Conservation (phyloP, 192 early-diverging fungal genomes). For the Pilaira anomala region DNA sequence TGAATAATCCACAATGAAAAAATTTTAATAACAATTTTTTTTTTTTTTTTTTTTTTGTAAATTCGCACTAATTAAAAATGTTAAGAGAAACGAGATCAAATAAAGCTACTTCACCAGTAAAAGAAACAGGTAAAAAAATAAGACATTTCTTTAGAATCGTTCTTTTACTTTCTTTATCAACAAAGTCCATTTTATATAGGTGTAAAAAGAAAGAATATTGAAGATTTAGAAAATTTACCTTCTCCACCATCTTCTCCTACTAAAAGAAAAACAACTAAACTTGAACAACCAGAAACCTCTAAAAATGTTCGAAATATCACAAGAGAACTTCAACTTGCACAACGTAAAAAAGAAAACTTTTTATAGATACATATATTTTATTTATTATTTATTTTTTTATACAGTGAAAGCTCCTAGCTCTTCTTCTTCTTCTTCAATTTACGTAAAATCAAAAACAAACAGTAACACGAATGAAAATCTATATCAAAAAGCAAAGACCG, state of each 20-base stretch:
- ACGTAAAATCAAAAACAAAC: not conserved
- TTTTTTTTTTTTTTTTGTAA: not conserved
- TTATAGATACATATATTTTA: not conserved
- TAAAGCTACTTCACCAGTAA: not conserved
- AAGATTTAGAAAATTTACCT: constrained; percentile 9
- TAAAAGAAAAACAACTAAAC: not conserved
- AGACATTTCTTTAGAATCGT: not conserved
- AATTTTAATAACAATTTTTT: not conserved
- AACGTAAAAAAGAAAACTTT: not conserved
- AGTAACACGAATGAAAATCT: constrained; percentile 3
- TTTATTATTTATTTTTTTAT: constrained; percentile 2
- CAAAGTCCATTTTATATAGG: not conserved
- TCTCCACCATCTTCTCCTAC: constrained; percentile 15
- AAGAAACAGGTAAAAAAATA: not conserved
- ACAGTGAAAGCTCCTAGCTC: not conserved
- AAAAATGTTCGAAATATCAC: constrained; percentile 16
- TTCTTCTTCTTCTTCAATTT: not conserved
- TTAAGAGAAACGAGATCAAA: constrained; percentile 4
- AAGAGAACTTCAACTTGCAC: constrained; percentile 13
- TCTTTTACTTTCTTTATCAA: not conserved
- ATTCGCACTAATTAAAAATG: constrained; percentile 4
- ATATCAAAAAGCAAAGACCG: constrained; percentile 18
- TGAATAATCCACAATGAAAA: no score
- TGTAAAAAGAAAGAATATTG: constrained; percentile 5
- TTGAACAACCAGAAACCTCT: not conserved